Conservation (phyloP, 352 stramenopile genomes). For the Phytopythium ostracodes region DNA sequence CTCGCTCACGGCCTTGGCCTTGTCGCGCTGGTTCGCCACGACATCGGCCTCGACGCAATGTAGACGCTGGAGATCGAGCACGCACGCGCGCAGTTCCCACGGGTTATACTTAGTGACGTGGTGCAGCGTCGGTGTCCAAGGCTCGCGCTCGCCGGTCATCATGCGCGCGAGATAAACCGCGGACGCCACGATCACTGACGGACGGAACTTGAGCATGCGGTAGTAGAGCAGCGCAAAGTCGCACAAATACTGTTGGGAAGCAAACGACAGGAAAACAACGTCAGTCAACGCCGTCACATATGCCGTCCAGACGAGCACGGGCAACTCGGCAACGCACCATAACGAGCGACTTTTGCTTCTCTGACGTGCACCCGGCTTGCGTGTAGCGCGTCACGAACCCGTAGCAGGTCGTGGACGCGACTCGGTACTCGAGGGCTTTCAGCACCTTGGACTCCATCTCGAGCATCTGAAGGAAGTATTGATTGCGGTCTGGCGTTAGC, state of each 20-base stretch:
- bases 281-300: slow-evolving; percentile 6
- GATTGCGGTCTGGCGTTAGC: neutral
- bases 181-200: slow-evolving; percentile 65
- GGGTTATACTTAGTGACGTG: slow-evolving; percentile 77
- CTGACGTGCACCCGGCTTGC: slow-evolving; percentile 44
- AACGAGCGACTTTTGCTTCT: slow-evolving; percentile 58
- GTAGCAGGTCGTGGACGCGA: slow-evolving; percentile 74
- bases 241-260: slow-evolving; percentile 57
- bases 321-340: slow-evolving; percentile 32
- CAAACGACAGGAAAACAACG: neutral
- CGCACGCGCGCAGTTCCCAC: slow-evolving; percentile 58
- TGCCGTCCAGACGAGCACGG: neutral
- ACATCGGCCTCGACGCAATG: slow-evolving; percentile 59
- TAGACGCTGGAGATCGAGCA: slow-evolving; percentile 59
- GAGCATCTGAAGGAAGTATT: slow-evolving; percentile 50
- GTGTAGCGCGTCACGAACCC: slow-evolving; percentile 68
- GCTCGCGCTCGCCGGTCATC: slow-evolving; percentile 53
- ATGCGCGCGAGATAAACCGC: slow-evolving; percentile 72
- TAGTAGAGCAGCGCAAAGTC: slow-evolving; percentile 69
- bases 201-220: slow-evolving; percentile 68
- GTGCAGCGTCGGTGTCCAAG: slow-evolving; percentile 79
- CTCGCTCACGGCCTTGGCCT: slow-evolving; percentile 79
- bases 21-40: slow-evolving; percentile 60
- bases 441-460: slow-evolving; percentile 80
- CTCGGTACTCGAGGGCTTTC: slow-evolving; percentile 66